Percentiles rank a stretch among this genome's conserved stretches.
Evolutionary conservation across 768 basidiomycete genomes (phyloP).

Genomic region (Suillus brevipes): DNA sequence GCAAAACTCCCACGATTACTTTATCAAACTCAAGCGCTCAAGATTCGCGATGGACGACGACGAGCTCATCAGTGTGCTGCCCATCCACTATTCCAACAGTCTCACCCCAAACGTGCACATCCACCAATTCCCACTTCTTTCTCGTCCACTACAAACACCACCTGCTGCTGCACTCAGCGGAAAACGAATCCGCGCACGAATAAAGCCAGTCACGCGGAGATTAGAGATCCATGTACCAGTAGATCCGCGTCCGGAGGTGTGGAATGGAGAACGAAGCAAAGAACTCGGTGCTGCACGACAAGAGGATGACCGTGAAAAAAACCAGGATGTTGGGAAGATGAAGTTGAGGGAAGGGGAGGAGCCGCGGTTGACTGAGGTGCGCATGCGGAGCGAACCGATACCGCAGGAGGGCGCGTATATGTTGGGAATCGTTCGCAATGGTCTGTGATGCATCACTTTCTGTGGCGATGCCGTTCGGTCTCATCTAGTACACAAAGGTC

Average conservation of each 20-base stretch:
- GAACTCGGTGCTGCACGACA: constrained; percentile 63
- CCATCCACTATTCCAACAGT: constrained; percentile 68
- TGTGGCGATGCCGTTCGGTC: constrained; percentile 9
- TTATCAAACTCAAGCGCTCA: neutral
- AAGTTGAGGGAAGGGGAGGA: constrained; percentile 53
- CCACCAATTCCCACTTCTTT: constrained; percentile 80
- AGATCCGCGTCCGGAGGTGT: constrained; percentile 80
- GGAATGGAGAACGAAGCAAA: constrained; percentile 70
- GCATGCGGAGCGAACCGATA: constrained; percentile 73
- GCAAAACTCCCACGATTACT: constrained; percentile 2
- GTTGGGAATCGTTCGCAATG: constrained; percentile 74
- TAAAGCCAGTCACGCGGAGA: constrained; percentile 61
- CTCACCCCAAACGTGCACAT: constrained; percentile 67
- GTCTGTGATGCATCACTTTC: constrained; percentile 39
- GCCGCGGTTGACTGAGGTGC: constrained; percentile 65
- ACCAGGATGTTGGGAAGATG: constrained; percentile 52
- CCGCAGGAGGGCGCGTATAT: constrained; percentile 65
- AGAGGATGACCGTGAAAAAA: constrained; percentile 80
- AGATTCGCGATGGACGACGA: constrained; percentile 29
- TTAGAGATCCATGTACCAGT: constrained; percentile 80
- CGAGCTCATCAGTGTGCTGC: constrained; percentile 66
- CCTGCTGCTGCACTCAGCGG: constrained; percentile 73
- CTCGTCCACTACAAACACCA: constrained; percentile 71
- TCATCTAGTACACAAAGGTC: constrained; percentile 43
- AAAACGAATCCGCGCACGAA: constrained; percentile 72